These are phyloP conservation scores for Metarhizium sp. DNA, from an alignment of 2,329 filamentous ascomycete species.

Conservation along the genomic window DNA sequence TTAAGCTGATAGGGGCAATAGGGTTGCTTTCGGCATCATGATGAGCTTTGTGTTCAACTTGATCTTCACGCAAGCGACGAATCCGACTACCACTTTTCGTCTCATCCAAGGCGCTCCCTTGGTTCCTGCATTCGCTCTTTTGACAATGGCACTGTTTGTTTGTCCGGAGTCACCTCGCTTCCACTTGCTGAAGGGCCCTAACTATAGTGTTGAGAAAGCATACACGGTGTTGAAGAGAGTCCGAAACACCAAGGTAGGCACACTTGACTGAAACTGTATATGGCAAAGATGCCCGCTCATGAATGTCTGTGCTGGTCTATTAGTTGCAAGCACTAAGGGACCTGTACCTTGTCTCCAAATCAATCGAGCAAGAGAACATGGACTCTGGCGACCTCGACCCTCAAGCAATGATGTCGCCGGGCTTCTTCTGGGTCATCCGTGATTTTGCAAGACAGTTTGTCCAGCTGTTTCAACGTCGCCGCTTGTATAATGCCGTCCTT, in stretches of 20 bases:
- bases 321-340: slow-evolving; percentile 32
- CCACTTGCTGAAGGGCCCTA: slow-evolving; percentile 28
- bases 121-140: slow-evolving; percentile 25
- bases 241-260: slow-evolving; percentile 24
- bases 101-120: slow-evolving; percentile 30
- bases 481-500: slow-evolving; percentile 22
- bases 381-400: slow-evolving; percentile 14
- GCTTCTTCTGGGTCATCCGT: slow-evolving; percentile 17
- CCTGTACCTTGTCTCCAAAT: slow-evolving; percentile 29
- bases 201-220: slow-evolving; percentile 26
- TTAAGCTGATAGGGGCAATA: neutral
- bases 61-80: slow-evolving; percentile 19
- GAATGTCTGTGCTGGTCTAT: neutral
- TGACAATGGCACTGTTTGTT: slow-evolving; percentile 24
- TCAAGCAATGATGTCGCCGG: slow-evolving; percentile 13
- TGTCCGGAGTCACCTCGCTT: slow-evolving; percentile 34
- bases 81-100: slow-evolving; percentile 10
- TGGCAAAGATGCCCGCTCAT: neutral
- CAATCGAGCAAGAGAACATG: slow-evolving; percentile 19
- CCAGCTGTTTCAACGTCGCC: slow-evolving; percentile 18
- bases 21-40: slow-evolving; percentile 27
- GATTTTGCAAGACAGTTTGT: slow-evolving; percentile 19
- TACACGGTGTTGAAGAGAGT: slow-evolving; percentile 25
- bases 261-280: neutral
- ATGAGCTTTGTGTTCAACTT: slow-evolving; percentile 27